phyloP scores from a whole-genome alignment of 1,284 basidiomycete genomes.

The Cutaneotrichosporon cutaneum region DNA sequence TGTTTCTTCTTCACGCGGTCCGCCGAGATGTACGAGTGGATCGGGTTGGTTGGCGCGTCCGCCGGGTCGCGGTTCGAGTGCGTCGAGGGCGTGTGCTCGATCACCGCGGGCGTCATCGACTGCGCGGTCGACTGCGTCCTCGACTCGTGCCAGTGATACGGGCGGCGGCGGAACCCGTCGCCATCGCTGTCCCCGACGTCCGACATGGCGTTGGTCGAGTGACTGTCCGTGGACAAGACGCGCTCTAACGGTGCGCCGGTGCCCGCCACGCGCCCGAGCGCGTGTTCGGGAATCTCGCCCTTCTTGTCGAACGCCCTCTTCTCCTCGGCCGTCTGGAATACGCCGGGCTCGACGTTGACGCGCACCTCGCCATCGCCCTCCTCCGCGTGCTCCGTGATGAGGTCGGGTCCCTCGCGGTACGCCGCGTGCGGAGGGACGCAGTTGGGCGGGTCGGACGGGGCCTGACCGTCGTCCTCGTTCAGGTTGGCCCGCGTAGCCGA shows the following conservation, averaged over 20 bases:
- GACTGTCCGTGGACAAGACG: slow-evolving; percentile 5
- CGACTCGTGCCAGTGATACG: slow-evolving; percentile 12
- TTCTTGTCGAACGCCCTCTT: slow-evolving; percentile 2
- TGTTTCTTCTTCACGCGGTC: slow-evolving; percentile 11
- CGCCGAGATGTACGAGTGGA: slow-evolving; percentile 26
- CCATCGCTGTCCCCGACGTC: slow-evolving; percentile 16
- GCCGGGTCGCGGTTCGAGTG: neutral
- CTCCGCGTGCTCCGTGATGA: slow-evolving; percentile 62
- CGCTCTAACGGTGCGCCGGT: neutral
- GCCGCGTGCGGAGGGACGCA: slow-evolving; percentile 48
- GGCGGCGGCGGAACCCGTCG: slow-evolving; percentile 20
- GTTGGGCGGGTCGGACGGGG: slow-evolving; percentile 10
- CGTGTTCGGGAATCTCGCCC: neutral
- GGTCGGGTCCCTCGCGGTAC: slow-evolving; percentile 69
- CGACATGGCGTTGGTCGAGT: slow-evolving; percentile 25
- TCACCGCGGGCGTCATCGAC: neutral
- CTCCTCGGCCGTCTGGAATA: neutral
- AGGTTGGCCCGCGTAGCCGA: slow-evolving; percentile 34
- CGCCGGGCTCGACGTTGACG: slow-evolving; percentile 4
- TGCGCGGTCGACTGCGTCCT: neutral
- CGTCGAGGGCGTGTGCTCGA: neutral
- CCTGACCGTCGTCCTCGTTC: slow-evolving; percentile 21
- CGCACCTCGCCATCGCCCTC: slow-evolving; percentile 58
- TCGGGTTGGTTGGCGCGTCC: neutral
- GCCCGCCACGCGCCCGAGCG: neutral